These are phyloP conservation scores for Microsporum audouinii DNA, from an alignment of 2,329 filamentous ascomycete genomes.

Conservation along the genomic window DNA sequence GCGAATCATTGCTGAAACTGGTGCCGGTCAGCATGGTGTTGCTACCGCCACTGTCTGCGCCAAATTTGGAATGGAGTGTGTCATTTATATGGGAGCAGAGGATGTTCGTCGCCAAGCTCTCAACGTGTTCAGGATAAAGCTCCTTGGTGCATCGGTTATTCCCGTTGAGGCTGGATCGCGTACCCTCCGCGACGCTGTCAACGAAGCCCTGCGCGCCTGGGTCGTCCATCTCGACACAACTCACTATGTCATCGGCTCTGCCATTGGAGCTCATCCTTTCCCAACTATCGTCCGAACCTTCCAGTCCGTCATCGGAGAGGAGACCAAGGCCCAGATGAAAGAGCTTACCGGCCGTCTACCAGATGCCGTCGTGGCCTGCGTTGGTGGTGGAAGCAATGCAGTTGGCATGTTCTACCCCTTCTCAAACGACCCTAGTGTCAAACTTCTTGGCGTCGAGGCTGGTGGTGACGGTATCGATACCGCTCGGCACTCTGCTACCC, in stretches of 20 bases:
- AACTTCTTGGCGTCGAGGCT: slow-evolving; percentile 86
- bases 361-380: slow-evolving; percentile 91
- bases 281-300: slow-evolving; percentile 95
- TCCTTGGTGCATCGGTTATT: slow-evolving; percentile 84
- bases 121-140: slow-evolving; percentile 97
- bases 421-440: slow-evolving; percentile 69
- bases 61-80: slow-evolving; percentile 97
- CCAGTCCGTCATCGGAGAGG: slow-evolving; percentile 89
- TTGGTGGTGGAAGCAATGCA: slow-evolving; percentile 90
- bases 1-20: slow-evolving; percentile 94
- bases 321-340: slow-evolving; percentile 87
- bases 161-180: slow-evolving; percentile 83
- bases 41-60: slow-evolving; percentile 95
- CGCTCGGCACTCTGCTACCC: slow-evolving; percentile 70
- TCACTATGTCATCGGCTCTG: slow-evolving; percentile 96
- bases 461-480: slow-evolving; percentile 90
- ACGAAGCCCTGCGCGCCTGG: slow-evolving; percentile 90
- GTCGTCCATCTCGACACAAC: slow-evolving; percentile 85
- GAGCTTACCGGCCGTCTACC: slow-evolving; percentile 77
- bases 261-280: slow-evolving; percentile 95
- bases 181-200: slow-evolving; percentile 78
- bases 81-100: slow-evolving; percentile 96
- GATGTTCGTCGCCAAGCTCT: slow-evolving; percentile 91
- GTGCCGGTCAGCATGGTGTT: slow-evolving; percentile 94
- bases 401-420: slow-evolving; percentile 99